A percentile compares a stretch with the other conserved stretches of the same genome.
phyloP scores from a whole-genome alignment of 139 green algal genomes.

The Asterochloris sp. region DNA sequence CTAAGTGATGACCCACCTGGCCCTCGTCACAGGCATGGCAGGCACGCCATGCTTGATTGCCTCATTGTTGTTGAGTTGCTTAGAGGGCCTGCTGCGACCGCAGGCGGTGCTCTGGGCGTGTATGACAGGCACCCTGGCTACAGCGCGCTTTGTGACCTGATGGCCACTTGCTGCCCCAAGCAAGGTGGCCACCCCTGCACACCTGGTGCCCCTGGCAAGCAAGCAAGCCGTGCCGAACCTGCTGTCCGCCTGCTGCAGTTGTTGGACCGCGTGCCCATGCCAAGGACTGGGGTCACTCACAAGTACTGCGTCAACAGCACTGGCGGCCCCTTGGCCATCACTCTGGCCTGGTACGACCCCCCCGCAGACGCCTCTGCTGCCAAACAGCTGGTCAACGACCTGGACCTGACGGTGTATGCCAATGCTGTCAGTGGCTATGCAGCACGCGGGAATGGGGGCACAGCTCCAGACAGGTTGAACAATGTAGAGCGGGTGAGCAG shows the following conservation, averaged over 20 bases:
- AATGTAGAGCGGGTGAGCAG: slow-evolving; percentile 70
- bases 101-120: too few species aligned
- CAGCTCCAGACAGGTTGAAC: slow-evolving; percentile 61
- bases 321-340: slow-evolving; percentile 65
- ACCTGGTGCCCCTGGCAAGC: too few species aligned
- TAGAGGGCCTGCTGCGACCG: neutral
- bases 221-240: too few species aligned
- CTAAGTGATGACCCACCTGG: neutral
- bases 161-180: too few species aligned
- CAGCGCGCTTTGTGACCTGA: too few species aligned
- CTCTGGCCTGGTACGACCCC: slow-evolving; percentile 70
- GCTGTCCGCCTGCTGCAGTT: slow-evolving; percentile 17
- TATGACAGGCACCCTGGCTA: too few species aligned
- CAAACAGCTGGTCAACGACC: slow-evolving; percentile 77
- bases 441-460: slow-evolving; percentile 58
- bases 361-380: slow-evolving; percentile 24
- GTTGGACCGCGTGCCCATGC: slow-evolving; percentile 28
- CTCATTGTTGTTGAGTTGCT: neutral
- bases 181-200: too few species aligned
- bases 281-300: slow-evolving; percentile 27
- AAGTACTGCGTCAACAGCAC: slow-evolving; percentile 65
- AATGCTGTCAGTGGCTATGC: slow-evolving; percentile 52
- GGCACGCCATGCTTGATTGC: neutral
- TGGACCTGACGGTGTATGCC: slow-evolving; percentile 71
- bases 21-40: neutral